phyloP scores from a whole-genome alignment of 768 basidiomycete genomes.

The Coprinopsis cinerea region DNA sequence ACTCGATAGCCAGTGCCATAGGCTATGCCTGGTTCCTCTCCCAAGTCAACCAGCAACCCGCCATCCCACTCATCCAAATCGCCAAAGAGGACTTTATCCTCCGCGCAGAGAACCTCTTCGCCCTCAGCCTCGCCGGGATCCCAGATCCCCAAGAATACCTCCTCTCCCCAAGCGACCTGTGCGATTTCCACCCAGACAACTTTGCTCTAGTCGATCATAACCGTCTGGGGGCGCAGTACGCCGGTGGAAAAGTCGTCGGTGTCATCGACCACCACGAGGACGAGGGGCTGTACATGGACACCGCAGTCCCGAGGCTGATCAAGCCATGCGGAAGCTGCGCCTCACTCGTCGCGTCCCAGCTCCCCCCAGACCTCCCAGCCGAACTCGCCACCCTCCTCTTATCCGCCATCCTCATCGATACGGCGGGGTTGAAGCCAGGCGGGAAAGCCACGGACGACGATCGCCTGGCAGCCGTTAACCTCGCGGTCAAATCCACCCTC shows the following conservation, averaged over 20 bases:
- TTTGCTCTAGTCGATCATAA: slow-evolving; percentile 95
- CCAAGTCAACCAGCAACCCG: slow-evolving; percentile 43
- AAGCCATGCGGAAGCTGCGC: slow-evolving; percentile 73
- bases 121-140: slow-evolving; percentile 56
- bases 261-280: slow-evolving; percentile 93
- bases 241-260: slow-evolving; percentile 52
- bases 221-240: slow-evolving; percentile 43
- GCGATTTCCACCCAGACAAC: slow-evolving; percentile 33
- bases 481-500: slow-evolving; percentile 54
- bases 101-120: slow-evolving; percentile 83
- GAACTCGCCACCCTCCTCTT: slow-evolving; percentile 78
- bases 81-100: slow-evolving; percentile 63
- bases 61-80: slow-evolving; percentile 71
- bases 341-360: slow-evolving; percentile 43
- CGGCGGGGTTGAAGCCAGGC: slow-evolving; percentile 65
- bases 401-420: slow-evolving; percentile 82
- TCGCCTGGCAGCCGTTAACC: slow-evolving; percentile 52
- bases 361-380: slow-evolving; percentile 38
- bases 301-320: slow-evolving; percentile 63
- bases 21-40: slow-evolving; percentile 76
- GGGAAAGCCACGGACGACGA: slow-evolving; percentile 75
- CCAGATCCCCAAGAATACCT: slow-evolving; percentile 46
- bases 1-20: slow-evolving; percentile 81
- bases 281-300: slow-evolving; percentile 59
- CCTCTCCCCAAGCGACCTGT: slow-evolving; percentile 66